Evolutionary conservation across 2,329 filamentous ascomycete genomes (phyloP).

Genomic region (Pochonia chlamydosporia): DNA sequence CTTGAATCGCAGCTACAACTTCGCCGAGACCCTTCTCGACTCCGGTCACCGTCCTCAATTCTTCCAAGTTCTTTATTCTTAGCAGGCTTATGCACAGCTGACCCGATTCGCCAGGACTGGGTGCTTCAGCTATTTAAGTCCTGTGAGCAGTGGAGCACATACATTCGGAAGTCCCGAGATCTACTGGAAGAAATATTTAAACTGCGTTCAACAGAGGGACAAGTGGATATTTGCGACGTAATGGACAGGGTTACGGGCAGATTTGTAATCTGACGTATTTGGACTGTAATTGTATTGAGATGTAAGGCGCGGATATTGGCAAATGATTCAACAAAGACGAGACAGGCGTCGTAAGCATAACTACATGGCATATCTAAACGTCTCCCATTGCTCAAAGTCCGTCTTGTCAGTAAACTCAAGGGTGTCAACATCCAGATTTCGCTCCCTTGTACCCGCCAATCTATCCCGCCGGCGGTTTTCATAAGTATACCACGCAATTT

Average conservation of each 20-base stretch:
- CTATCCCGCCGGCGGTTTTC: too few species aligned
- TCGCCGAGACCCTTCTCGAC: slow-evolving; percentile 7
- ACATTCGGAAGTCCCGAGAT: slow-evolving; percentile 8
- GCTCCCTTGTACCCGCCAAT: too few species aligned
- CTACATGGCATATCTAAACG: too few species aligned
- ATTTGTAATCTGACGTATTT: slow-evolving; percentile 9
- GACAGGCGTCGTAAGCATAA: too few species aligned
- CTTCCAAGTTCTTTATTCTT: slow-evolving; percentile 10
- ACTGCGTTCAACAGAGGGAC: neutral
- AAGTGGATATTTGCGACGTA: slow-evolving; percentile 7
- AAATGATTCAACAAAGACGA: too few species aligned
- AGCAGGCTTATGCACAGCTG: slow-evolving; percentile 7
- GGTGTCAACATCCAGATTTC: too few species aligned
- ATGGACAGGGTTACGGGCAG: slow-evolving; percentile 12
- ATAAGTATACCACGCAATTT: too few species aligned
- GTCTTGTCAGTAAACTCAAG: too few species aligned
- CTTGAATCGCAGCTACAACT: slow-evolving; percentile 9
- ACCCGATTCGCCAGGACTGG: slow-evolving; percentile 12
- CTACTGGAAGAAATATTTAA: slow-evolving; percentile 10
- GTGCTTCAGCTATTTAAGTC: slow-evolving; percentile 6
- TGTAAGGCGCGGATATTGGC: too few species aligned
- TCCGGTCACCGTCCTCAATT: slow-evolving; percentile 10
- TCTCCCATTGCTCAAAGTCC: too few species aligned
- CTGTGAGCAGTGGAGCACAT: slow-evolving; percentile 9
- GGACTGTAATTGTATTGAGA: too few species aligned